Evolutionary conservation across 306 rosid species (phyloP), one percentile per base, ranked within the genome.

Genomic region (Myrica gale): DNA sequence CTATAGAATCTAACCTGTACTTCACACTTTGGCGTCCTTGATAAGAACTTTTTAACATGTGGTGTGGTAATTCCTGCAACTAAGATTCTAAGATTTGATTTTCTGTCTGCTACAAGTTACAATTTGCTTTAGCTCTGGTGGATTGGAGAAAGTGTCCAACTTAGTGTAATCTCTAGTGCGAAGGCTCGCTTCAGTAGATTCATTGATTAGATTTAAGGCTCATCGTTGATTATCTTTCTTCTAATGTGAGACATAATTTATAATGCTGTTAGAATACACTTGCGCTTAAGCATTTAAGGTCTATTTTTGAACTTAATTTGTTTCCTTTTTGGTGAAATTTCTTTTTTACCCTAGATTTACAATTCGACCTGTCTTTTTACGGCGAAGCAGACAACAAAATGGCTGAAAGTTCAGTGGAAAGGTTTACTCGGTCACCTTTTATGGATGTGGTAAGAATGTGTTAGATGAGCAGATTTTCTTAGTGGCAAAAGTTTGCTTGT

Each of bases 381-480:
- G 86, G 90, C 50, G 88, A 85, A 84, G 93, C 80, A 77, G 93
- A 87, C 88, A 39, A 65, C 91, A 56, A 79, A 81, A 72, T 78
- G 83, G 87, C 80, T 76, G 85, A 84, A 89, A 84, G 86, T 85
- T 82, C 82, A 71, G 84, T 74, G 74, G 90, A 80, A 84, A 76
- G 82, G 84, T 87, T 89, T 80, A 80, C 81, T 71, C 74, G 75
- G 77, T 85, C 91, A 44, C 82, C 89, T 83, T 67, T 73, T 80
- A 83, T 80, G 82, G 74, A 78, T 72, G 86, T 84, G 93, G 93
- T 89, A 87, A 89, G 93, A 72, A 62, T 78, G 87, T 78, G 81
- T 77, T 82, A 60, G 73, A 80, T 74, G 74, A 69, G 72, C 74
- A 79, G 72, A 83, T 72, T 86, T 85, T 78, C 63, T 78, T 77